phyloP scores from a whole-genome alignment of 306 rosid genomes.

The Vigna unguiculata region DNA sequence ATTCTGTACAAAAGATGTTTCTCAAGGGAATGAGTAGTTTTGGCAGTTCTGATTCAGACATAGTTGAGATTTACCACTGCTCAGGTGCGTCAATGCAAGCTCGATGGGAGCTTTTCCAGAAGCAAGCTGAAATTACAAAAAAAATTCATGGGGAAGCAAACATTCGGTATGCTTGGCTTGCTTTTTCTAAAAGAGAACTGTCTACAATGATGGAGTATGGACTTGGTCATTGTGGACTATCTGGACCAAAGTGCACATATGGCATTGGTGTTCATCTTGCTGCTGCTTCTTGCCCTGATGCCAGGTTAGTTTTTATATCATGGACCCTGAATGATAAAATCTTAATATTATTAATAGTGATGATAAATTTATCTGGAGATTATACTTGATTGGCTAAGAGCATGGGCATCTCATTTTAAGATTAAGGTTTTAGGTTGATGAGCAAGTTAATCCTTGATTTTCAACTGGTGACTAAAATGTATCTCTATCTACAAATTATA shows the following conservation, averaged over 20 bases:
- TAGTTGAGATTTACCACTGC: constrained; percentile 62
- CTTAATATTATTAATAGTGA: constrained; percentile 4
- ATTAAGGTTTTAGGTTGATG: constrained; percentile 4
- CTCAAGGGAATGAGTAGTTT: constrained; percentile 56
- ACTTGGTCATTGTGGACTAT: constrained; percentile 68
- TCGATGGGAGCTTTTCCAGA: constrained; percentile 75
- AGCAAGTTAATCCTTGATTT: constrained; percentile 5
- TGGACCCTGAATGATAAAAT: constrained; percentile 14
- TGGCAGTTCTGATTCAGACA: constrained; percentile 45
- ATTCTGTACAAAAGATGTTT: constrained; percentile 68
- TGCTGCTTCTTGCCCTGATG: constrained; percentile 55
- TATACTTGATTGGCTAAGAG: neutral
- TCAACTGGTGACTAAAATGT: neutral
- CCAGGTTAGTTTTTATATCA: constrained; percentile 58
- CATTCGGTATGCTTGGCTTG: constrained; percentile 83
- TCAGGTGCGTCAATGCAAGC: constrained; percentile 54
- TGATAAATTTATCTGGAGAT: neutral
- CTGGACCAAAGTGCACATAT: constrained; percentile 56
- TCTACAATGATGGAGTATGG: constrained; percentile 68
- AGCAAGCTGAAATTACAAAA: constrained; percentile 76
- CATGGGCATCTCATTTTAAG: neutral
- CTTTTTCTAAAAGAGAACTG: constrained; percentile 66
- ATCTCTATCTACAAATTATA: neutral
- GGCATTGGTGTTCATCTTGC: constrained; percentile 81
- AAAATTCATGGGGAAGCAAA: constrained; percentile 68